Evolutionary conservation across 169 alveolate genomes (phyloP).

Genomic region (Cryptosporidium meleagridis): DNA sequence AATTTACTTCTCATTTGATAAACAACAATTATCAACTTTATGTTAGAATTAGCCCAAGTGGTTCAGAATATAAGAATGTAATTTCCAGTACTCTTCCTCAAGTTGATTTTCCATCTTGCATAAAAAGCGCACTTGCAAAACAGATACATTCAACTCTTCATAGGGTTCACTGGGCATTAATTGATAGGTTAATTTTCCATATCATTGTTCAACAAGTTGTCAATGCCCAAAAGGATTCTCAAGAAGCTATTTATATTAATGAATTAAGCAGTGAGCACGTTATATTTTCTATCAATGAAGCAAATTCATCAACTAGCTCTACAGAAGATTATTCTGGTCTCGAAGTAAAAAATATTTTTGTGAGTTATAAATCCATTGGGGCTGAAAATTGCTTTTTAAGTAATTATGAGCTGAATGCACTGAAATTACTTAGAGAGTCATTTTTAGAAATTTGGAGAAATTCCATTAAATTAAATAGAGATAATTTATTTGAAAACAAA

Average conservation of each 20-base stretch:
- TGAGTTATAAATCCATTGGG: not conserved
- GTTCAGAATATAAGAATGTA: not conserved
- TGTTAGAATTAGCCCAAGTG: not conserved
- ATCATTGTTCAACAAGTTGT: constrained; percentile 17
- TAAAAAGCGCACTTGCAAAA: constrained; percentile 36
- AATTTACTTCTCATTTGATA: constrained; percentile 5
- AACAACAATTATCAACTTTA: constrained; percentile 16
- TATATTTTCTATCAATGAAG: constrained; percentile 21
- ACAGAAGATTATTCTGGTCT: not conserved
- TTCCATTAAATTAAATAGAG: not conserved
- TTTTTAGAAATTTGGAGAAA: constrained; percentile 44
- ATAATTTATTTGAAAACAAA: not conserved
- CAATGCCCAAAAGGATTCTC: not conserved
- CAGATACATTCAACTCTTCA: constrained; percentile 66
- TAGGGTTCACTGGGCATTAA: constrained; percentile 34
- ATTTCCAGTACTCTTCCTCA: not conserved
- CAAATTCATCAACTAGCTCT: not conserved
- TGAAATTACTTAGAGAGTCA: constrained; percentile 25
- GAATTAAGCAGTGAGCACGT: constrained; percentile 3
- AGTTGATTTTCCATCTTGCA: not conserved
- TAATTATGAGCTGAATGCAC: not conserved
- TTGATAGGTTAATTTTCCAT: constrained; percentile 25
- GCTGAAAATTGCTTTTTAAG: not conserved
- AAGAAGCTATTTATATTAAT: not conserved
- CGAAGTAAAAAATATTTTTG: not conserved